A percentile compares a stretch with the other conserved stretches of the same genome.
Conservation (phyloP, 208 protist genomes). For the Vickermania spadyakhi region DNA sequence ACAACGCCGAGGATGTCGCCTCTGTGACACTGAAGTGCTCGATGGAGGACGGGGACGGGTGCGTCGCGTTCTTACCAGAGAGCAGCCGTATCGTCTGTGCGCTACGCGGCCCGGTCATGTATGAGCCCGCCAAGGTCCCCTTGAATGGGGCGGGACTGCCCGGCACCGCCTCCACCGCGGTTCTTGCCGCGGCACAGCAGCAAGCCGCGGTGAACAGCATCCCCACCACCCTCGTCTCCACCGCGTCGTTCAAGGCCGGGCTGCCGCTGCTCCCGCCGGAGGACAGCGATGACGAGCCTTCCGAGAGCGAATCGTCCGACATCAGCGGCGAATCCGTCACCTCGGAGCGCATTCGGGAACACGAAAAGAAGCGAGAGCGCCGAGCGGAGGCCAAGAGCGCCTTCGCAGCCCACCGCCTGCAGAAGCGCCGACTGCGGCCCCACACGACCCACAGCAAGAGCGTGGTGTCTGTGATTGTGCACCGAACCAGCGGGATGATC, state of each 20-base stretch:
- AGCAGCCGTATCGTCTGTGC: slow-evolving; percentile 41
- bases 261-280: background rate
- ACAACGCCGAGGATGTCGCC: slow-evolving; percentile 47
- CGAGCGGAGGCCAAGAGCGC: background rate
- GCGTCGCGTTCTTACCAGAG: slow-evolving; percentile 38
- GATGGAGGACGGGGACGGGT: slow-evolving; percentile 50
- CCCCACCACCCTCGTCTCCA: background rate
- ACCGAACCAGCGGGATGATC: slow-evolving; percentile 20
- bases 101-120: slow-evolving; percentile 60
- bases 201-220: background rate
- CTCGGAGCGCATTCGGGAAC: slow-evolving; percentile 1
- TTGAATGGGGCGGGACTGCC: background rate
- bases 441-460: slow-evolving; percentile 31
- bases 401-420: slow-evolving; percentile 2
- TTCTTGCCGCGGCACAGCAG: background rate
- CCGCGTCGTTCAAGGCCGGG: background rate
- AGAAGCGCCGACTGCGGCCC: slow-evolving; percentile 21
- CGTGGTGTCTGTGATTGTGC: slow-evolving; percentile 27
- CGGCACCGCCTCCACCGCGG: background rate
- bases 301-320: background rate
- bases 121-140: slow-evolving; percentile 15
- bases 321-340: background rate
- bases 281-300: background rate
- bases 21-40: slow-evolving; percentile 50
- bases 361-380: slow-evolving; percentile 3